These are phyloP conservation scores for Agaricales sp. DNA, from an alignment of 1,284 basidiomycete species.

Conservation along the genomic window DNA sequence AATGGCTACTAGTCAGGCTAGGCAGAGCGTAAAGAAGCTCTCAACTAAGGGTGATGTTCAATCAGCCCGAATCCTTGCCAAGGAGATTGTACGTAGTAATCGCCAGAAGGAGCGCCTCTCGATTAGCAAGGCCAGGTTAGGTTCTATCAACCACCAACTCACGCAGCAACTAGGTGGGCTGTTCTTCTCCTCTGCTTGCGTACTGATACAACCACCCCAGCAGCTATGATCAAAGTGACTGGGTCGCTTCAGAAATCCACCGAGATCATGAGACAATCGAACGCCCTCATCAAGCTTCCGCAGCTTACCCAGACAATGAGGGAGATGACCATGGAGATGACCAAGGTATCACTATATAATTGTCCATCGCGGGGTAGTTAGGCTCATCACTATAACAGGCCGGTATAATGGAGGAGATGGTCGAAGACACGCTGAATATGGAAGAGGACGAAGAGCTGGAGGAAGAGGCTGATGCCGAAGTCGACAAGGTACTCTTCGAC, in stretches of 20 bases:
- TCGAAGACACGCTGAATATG: conserved; percentile 78
- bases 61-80: conserved; percentile 85
- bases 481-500: conserved; percentile 94
- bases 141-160: conserved; percentile 87
- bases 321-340: conserved; percentile 99
- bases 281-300: conserved; percentile 84
- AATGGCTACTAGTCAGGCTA: conserved; percentile 71
- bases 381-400: conserved; percentile 41
- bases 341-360: conserved; percentile 80
- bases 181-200: background rate
- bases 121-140: conserved; percentile 87
- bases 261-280: conserved; percentile 98
- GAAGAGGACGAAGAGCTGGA: conserved; percentile 93
- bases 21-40: conserved; percentile 78
- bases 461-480: conserved; percentile 94
- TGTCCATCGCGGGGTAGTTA: too few species aligned
- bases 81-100: conserved; percentile 89
- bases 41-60: conserved; percentile 90
- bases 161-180: conserved; percentile 85
- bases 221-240: conserved; percentile 96
- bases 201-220: background rate
- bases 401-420: conserved; percentile 90
- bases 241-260: conserved; percentile 95
- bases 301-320: conserved; percentile 91
- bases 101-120: conserved; percentile 92